phyloP scores from a whole-genome alignment of 78 protist genomes.

The Dictyostelium purpureum region DNA sequence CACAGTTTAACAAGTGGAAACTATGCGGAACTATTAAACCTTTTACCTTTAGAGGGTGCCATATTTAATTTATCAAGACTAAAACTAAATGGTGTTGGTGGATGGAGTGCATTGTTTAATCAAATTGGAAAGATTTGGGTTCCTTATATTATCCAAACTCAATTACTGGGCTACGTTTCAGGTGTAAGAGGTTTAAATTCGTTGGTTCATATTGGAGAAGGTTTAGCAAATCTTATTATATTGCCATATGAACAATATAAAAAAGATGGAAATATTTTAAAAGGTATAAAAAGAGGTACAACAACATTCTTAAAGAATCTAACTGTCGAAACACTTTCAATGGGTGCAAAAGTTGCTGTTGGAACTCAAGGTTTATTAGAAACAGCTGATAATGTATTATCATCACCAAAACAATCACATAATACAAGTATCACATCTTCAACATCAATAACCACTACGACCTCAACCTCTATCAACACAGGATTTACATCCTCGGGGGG shows the following conservation, averaged over 20 bases:
- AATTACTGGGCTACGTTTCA: slow-evolving; percentile 42
- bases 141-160: slow-evolving; percentile 58
- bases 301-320: slow-evolving; percentile 48
- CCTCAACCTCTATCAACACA: not conserved
- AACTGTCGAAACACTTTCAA: slow-evolving; percentile 53
- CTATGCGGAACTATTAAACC: slow-evolving; percentile 46
- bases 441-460: not conserved
- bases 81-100: slow-evolving; percentile 69
- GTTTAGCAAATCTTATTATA: slow-evolving; percentile 53
- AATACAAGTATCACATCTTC: not conserved
- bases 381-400: slow-evolving; percentile 61
- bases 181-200: slow-evolving; percentile 75
- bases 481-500: not conserved
- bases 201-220: slow-evolving; percentile 62
- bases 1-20: slow-evolving; percentile 57
- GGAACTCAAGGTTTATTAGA: slow-evolving; percentile 74
- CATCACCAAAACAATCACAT: slow-evolving; percentile 19
- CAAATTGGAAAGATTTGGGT: slow-evolving; percentile 47
- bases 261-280: slow-evolving; percentile 66
- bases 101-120: slow-evolving; percentile 60
- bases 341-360: slow-evolving; percentile 75
- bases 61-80: slow-evolving; percentile 22
- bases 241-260: slow-evolving; percentile 67
- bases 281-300: slow-evolving; percentile 64
- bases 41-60: slow-evolving; percentile 73